Evolutionary conservation across 2,329 filamentous ascomycete genomes (phyloP), one percentile per base, ranked within the genome.

Genomic region (Pseudogymnoascus sp.): DNA sequence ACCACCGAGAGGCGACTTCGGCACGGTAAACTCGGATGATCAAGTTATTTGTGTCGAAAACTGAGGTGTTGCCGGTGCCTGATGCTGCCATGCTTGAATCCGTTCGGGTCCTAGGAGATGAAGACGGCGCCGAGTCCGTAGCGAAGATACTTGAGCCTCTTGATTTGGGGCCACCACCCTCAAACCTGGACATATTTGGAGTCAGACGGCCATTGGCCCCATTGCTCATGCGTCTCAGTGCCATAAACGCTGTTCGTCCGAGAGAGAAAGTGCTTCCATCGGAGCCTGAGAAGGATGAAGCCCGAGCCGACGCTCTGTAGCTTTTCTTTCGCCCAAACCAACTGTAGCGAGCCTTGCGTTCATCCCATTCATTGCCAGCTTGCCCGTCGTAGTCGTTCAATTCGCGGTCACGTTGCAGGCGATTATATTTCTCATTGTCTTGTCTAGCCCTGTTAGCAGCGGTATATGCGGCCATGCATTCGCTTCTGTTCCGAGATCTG

Each of bases 381-480:
- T 68, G 77, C 68, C 76, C 68, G 67, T 80, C 91, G 78, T 81
- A 96, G 77, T 78, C 89, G 82, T 80, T 91, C 83, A 79, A 92
- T 68, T 75, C 88, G 73, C 79, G 90, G 67, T 88, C 84, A 66
- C 87, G 82, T 69, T 85, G 84, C 16, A 88, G 79, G 59, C 84
- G 79, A 63, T 84, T 92, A 77, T 93, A 97, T 62, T 92, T 93
- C 62, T 91, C 88, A 73, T 97, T 97, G 76, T 96, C 91, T 73
- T 96, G 89, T 59, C 95, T 89, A 18, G 93, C 88, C 65, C 89
- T 84, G 75, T 97, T 96, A 66, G 97, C 93, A 46, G 93, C 84
- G 71, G 84, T 84, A 75, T 97, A 99, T 3, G 99, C 81, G 37
- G 84, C 82, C 67, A 89, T 87, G 72, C 93, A 96, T 66, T 97